Conservation (phyloP, 352 stramenopile genomes). For the Thraustochytrium sp. region DNA sequence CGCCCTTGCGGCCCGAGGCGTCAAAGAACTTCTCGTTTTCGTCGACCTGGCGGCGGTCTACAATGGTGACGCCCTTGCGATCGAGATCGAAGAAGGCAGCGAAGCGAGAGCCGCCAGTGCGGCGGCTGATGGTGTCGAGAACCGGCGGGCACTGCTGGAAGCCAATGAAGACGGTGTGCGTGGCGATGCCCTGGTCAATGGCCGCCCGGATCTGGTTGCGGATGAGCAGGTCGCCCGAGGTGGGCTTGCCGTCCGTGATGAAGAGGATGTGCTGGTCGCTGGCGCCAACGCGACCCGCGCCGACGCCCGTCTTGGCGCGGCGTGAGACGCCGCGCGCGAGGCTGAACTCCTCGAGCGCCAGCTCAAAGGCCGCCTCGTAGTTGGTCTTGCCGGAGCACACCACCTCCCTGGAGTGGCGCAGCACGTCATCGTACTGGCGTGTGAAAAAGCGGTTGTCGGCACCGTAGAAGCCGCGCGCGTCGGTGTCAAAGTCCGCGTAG, state of each 20-base stretch:
- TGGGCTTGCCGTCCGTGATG: not conserved
- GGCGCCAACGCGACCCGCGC: not conserved
- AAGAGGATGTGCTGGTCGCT: not conserved
- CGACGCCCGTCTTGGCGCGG: not conserved
- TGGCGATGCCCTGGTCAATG: not conserved
- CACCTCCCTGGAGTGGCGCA: not conserved
- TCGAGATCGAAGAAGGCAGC: not conserved
- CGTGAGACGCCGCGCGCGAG: not conserved
- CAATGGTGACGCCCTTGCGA: not conserved
- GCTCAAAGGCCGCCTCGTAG: not conserved
- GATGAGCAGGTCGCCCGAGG: not conserved
- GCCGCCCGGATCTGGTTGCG: not conserved
- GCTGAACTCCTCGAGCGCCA: not conserved
- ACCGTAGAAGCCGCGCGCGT: not conserved
- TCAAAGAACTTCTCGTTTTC: not conserved
- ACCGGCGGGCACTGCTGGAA: not conserved
- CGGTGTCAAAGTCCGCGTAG: not conserved
- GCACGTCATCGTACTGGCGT: not conserved
- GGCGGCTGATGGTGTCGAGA: not conserved
- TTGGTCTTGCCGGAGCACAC: not conserved
- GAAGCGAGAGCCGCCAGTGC: not conserved
- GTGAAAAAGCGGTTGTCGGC: not conserved
- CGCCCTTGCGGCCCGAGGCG: not conserved
- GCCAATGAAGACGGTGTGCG: not conserved
- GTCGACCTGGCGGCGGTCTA: not conserved